Conservation (phyloP, 768 basidiomycete genomes). For the Gloeopeniophorella convolvens region DNA sequence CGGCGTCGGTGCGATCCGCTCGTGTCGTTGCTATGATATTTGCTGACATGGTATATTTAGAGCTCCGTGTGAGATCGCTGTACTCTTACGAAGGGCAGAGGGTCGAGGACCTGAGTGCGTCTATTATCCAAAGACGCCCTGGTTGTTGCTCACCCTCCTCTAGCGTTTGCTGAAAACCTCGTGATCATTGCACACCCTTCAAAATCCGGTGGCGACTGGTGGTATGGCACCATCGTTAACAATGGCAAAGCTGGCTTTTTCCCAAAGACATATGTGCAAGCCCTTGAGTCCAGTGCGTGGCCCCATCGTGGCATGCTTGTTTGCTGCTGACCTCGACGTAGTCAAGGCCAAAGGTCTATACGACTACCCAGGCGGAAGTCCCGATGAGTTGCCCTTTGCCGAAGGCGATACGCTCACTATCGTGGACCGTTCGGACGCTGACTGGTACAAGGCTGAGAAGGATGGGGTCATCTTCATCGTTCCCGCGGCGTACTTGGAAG, state of each 20-base stretch:
- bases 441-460: constrained; percentile 96
- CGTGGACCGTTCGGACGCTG: constrained; percentile 74
- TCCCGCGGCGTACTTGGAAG: constrained; percentile 87
- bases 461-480: constrained; percentile 84
- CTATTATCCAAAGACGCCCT: background rate
- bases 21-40: background rate
- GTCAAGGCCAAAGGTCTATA: constrained; percentile 77
- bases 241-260: constrained; percentile 77
- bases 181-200: constrained; percentile 80
- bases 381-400: constrained; percentile 80
- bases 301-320: constrained; percentile 2
- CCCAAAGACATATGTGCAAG: constrained; percentile 83
- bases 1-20: constrained; percentile 44
- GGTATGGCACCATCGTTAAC: constrained; percentile 70
- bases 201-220: constrained; percentile 85
- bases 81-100: constrained; percentile 85
- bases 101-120: constrained; percentile 80
- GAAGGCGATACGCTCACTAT: constrained; percentile 77
- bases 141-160: constrained; percentile 11
- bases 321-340: constrained; percentile 23
- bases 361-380: constrained; percentile 57
- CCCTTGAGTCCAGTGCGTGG: constrained; percentile 57
- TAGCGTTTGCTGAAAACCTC: constrained; percentile 77
- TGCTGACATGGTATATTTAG: constrained; percentile 34
- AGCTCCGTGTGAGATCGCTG: constrained; percentile 68